Evolutionary conservation across 371 early-diverging fungal species (phyloP).

Genomic region (Saksenaea vasiformis): DNA sequence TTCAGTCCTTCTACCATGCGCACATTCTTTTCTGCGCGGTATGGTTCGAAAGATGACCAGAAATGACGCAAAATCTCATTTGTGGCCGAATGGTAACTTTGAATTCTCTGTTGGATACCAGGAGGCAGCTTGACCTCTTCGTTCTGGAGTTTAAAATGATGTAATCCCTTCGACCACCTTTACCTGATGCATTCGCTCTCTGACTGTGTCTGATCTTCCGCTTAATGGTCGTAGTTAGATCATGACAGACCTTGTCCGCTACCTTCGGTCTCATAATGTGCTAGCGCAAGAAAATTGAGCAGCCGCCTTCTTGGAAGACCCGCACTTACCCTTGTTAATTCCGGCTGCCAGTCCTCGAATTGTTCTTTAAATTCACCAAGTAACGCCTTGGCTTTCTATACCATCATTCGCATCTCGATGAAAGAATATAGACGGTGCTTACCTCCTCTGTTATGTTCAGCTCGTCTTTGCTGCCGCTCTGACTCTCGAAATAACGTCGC

Average conservation of each 20-base stretch:
- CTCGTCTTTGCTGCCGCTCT: slow-evolving; percentile 46
- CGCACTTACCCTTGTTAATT: slow-evolving; percentile 34
- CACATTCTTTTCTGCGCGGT: slow-evolving; percentile 52
- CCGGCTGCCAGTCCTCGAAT: slow-evolving; percentile 43
- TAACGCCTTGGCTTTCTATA: slow-evolving; percentile 5
- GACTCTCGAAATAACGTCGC: slow-evolving; percentile 78
- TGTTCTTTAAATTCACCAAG: slow-evolving; percentile 29
- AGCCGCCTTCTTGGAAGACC: neutral
- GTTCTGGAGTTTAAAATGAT: neutral
- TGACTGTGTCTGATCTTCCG: slow-evolving; percentile 32
- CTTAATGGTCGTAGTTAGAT: slow-evolving; percentile 37
- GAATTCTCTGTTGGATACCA: slow-evolving; percentile 47
- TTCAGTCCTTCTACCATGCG: slow-evolving; percentile 58
- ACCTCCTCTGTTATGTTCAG: slow-evolving; percentile 25
- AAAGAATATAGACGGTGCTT: neutral
- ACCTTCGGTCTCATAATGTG: slow-evolving; percentile 32
- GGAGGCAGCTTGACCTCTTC: slow-evolving; percentile 46
- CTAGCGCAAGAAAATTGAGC: slow-evolving; percentile 8
- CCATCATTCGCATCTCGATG: neutral
- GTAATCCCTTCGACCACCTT: neutral
- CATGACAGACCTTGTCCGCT: slow-evolving; percentile 36
- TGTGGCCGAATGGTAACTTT: slow-evolving; percentile 58
- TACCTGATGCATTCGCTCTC: slow-evolving; percentile 31
- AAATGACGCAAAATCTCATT: slow-evolving; percentile 70
- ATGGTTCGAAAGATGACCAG: slow-evolving; percentile 59